Evolutionary conservation across 805 yeast genomes (phyloP).

Genomic region (Komagataella kurtzmanii): DNA sequence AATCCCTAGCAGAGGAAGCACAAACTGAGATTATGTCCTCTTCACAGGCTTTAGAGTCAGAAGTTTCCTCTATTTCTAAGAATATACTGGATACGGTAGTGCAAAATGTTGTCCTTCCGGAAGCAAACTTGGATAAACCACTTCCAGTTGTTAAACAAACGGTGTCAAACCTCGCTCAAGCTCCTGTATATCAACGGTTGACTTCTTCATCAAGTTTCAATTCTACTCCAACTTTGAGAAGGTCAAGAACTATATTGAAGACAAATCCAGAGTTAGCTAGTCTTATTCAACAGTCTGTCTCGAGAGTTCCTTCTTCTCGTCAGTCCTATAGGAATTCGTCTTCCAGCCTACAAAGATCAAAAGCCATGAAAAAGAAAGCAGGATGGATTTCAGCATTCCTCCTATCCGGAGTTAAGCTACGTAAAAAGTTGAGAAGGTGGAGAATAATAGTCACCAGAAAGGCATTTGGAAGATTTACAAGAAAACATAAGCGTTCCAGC

Average conservation of each 20-base stretch:
- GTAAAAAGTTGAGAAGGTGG: conserved; percentile 9
- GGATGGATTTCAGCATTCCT: conserved; percentile 14
- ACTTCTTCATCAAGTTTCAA: background rate
- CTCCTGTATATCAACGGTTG: background rate
- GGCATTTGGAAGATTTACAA: background rate
- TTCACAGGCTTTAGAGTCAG: background rate
- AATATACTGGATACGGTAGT: background rate
- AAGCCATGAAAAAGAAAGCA: conserved; percentile 17
- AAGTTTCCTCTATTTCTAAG: background rate
- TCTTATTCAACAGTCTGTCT: conserved; percentile 1
- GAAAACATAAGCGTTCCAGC: background rate
- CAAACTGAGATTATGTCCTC: background rate
- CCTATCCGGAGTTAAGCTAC: conserved; percentile 6
- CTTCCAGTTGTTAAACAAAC: background rate
- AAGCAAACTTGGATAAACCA: background rate
- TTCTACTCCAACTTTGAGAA: background rate
- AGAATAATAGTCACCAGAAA: conserved; percentile 2
- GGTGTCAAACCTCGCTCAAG: background rate
- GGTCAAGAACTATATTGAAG: background rate
- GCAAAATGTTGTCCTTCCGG: background rate
- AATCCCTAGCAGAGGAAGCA: background rate
- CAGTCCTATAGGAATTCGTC: background rate
- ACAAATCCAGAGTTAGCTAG: background rate
- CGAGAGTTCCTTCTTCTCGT: background rate
- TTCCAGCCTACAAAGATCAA: conserved; percentile 14